A percentile compares a stretch with the other conserved stretches of the same genome.
These are phyloP conservation scores for Globisporangium heterothallicum DNA, from an alignment of 352 stramenopile species.

Conservation along the genomic window DNA sequence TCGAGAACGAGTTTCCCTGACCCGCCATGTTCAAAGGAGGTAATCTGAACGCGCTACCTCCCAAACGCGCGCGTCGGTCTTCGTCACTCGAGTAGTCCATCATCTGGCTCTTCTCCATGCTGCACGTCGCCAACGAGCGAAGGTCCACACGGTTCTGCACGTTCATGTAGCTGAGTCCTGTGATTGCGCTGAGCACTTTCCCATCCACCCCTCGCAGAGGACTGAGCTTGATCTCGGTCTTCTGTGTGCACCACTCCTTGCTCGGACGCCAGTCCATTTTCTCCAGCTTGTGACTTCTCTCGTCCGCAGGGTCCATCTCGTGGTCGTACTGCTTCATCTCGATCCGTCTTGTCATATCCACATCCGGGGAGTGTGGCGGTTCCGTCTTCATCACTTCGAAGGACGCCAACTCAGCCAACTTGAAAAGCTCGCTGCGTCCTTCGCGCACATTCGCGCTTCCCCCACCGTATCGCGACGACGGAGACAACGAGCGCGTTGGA, in stretches of 20 bases:
- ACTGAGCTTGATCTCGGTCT: constrained; percentile 59
- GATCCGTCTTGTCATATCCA: constrained; percentile 1
- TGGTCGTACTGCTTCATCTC: constrained; percentile 8
- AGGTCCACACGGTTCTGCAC: constrained; percentile 30
- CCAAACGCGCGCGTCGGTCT: constrained; percentile 22
- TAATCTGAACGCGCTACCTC: constrained; percentile 31
- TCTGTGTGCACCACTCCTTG: constrained; percentile 52
- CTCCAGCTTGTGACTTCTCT: constrained; percentile 13
- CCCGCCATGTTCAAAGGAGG: constrained; percentile 55
- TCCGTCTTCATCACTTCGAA: constrained; percentile 75
- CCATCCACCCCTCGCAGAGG: constrained; percentile 40
- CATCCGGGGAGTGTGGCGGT: constrained; percentile 18
- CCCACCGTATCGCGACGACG: constrained; percentile 11
- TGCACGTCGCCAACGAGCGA: constrained; percentile 12
- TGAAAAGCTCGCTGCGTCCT: constrained; percentile 58
- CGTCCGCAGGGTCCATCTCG: constrained; percentile 12
- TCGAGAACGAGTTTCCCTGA: constrained; percentile 31
- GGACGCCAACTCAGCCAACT: constrained; percentile 64
- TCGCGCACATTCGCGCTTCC: constrained; percentile 16
- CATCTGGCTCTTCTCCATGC: constrained; percentile 1
- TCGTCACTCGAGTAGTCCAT: constrained; percentile 21
- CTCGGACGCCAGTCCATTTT: constrained; percentile 27
- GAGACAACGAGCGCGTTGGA: constrained; percentile 33
- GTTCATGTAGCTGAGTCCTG: constrained; percentile 47
- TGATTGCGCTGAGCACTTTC: constrained; percentile 42